Evolutionary conservation across 2,329 filamentous ascomycete species (phyloP), one percentile per base, ranked within the genome.

Genomic region (Parasarocladium wereldwijsianum): DNA sequence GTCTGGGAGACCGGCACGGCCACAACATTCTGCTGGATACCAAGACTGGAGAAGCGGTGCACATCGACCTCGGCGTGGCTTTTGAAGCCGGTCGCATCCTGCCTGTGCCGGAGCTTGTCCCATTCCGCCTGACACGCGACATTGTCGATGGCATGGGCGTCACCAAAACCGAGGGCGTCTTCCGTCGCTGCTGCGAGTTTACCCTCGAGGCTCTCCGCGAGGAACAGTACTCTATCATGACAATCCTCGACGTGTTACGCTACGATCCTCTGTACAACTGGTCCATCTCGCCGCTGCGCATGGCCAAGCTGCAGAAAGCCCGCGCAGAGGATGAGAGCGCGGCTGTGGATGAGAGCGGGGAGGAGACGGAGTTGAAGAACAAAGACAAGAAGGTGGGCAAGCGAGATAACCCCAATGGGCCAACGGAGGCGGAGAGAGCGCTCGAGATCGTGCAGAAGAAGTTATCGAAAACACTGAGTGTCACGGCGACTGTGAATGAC

Each of bases 141-240:
- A 76, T 98, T 32, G 82, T 96, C 5, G 92, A 98, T 47, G 92
- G 84, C 16, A 94, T 99, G 82, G 90, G 90, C 17, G 79, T 93
- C 40, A 92, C 83, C 3, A 84, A 82, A 44, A 93, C 86, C 0
- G 92, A 99, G 52, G 90, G 90, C 4, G 85, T 96, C 0, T 98
- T 96, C 59, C 73, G 90, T 6, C 74, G 92, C n/a, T 96, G 87
- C 55, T 98, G 90, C 51, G 92, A 99, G 50, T 96, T 96, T 50
- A 96, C 86, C 0, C 70, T 99, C 18, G 85, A 94, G 37, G 86
- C 92, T 2, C 62, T 99, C 20, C 76, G 90, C n/a, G 81, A 93
- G 43, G 90, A 98, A 50, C 82, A 82, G 9, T 92, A 93, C 49
- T 86, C 80, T 25, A 98, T 99, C 57, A 96, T 94, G 86, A 96